phyloP scores from a whole-genome alignment of 345 rosid species.

The Citrus sp. region DNA sequence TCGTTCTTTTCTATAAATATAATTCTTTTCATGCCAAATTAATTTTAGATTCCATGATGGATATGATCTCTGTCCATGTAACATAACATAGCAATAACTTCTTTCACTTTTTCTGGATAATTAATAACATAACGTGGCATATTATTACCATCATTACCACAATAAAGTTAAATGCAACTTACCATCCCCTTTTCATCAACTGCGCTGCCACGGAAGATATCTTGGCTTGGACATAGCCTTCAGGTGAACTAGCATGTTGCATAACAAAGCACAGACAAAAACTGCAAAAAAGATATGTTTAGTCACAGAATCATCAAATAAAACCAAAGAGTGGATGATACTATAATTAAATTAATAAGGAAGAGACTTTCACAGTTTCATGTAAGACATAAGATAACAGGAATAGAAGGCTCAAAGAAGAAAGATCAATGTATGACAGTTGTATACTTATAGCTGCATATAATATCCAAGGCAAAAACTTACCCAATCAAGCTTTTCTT shows the following conservation, averaged over 20 bases:
- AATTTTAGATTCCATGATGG: not conserved
- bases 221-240: slow-evolving; percentile 85
- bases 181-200: slow-evolving; percentile 98
- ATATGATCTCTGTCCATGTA: not conserved
- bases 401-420: not conserved
- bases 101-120: not conserved
- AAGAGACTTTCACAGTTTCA: not conserved
- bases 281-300: slow-evolving; percentile 41
- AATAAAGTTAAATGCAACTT: slow-evolving; percentile 19
- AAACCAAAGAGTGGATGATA: not conserved
- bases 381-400: not conserved
- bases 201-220: slow-evolving; percentile 97
- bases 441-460: not conserved
- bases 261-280: slow-evolving; percentile 78
- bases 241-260: slow-evolving; percentile 78
- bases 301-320: not conserved
- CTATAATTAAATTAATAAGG: not conserved
- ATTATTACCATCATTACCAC: not conserved
- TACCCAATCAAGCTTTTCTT: slow-evolving; percentile 78
- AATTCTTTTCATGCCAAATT: not conserved
- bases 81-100: not conserved
- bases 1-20: not conserved
- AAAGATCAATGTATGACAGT: not conserved
- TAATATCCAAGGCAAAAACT: not conserved
- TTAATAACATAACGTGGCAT: not conserved